Base-by-base conservation (phyloP, 2,329 filamentous ascomycete species). In the Neurospora sp. region DNA sequence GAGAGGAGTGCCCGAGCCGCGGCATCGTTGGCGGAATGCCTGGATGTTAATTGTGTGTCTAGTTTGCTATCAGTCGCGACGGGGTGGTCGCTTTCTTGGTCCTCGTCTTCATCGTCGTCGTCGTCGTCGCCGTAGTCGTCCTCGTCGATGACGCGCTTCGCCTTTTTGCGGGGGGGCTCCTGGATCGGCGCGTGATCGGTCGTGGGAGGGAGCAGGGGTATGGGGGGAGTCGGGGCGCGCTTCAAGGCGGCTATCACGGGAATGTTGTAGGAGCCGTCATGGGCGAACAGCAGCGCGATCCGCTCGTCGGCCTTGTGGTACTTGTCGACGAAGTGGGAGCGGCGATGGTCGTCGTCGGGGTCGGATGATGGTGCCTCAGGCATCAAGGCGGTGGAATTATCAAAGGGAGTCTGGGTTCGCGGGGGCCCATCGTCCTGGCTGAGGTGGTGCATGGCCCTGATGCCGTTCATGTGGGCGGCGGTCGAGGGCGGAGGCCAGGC, bases 41-140 rank as follows among this genome's bases (percentile, higher is more conserved):
- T 86, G 70, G 80, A 81, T 11, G 83, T 87, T 76, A 76, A 75
- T 73, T 83, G 84, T 74, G 84, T 84, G 23, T 82, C 78, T 76
- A 86, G 80, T 75, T 85, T 82, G 76, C 87, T 82, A 72, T 85
- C 82, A 58, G 46, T 33, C 46, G 46, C 23, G 46, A 58, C 46
- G 17, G 86, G 83, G 1, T 87, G 85, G n/a, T 87, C 83, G 1
- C 88, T 85, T 19, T 90, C 88, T 66, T 88, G 90, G 17, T 91
- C 90, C 8, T 91, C 89, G 1, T 92, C 90, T 10, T 91, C 91
- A 42, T 95, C 87, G 17, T 93, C 91, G 58, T 95, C 91, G 70
- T 97, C 91, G 70, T 97, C 93, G 76, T 95, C 92, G 74, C 91
- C 92, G 77, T 95, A 94, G 80, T 95, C 91, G 76, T 93, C 91